A percentile compares a stretch with the other conserved stretches of the same genome.
Evolutionary conservation across 1,284 basidiomycete genomes (phyloP).

Genomic region (Amylostereum chailletii): DNA sequence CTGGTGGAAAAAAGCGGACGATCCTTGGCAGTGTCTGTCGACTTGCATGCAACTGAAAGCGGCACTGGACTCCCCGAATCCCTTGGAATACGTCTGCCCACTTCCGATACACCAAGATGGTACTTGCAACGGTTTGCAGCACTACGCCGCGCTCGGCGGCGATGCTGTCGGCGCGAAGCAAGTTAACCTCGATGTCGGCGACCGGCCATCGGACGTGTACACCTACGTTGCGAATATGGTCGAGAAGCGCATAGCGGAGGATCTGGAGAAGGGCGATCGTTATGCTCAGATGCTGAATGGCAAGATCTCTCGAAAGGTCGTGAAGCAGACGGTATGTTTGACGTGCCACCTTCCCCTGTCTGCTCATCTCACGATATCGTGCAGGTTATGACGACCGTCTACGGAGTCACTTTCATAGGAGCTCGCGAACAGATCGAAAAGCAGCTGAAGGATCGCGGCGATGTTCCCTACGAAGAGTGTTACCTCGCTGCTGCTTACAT

Average conservation of each 20-base stretch:
- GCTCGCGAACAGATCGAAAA: constrained; percentile 93
- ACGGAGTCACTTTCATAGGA: constrained; percentile 94
- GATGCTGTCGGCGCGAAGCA: constrained; percentile 86
- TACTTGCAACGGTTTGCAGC: constrained; percentile 97
- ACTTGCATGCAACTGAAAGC: constrained; percentile 81
- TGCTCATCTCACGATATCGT: neutral
- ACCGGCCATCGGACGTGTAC: constrained; percentile 93
- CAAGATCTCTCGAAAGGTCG: constrained; percentile 88
- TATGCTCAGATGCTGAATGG: constrained; percentile 65
- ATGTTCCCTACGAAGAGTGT: constrained; percentile 65
- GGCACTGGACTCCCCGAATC: constrained; percentile 73
- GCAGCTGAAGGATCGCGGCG: constrained; percentile 76
- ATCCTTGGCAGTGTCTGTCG: constrained; percentile 96
- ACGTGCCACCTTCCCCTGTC: neutral
- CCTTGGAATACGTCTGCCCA: constrained; percentile 61
- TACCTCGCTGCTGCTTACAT: constrained; percentile 81
- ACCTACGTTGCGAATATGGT: constrained; percentile 87
- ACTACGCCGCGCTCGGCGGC: constrained; percentile 96
- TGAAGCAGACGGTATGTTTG: constrained; percentile 85
- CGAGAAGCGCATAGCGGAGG: constrained; percentile 45
- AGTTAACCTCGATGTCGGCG: constrained; percentile 85
- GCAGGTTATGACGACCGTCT: constrained; percentile 98
- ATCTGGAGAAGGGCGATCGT: constrained; percentile 30
- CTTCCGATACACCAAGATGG: constrained; percentile 97
- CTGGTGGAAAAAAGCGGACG: constrained; percentile 93